These are phyloP conservation scores for Ascobolus immersus DNA, from an alignment of 495 filamentous ascomycete genomes.

Conservation along the genomic window DNA sequence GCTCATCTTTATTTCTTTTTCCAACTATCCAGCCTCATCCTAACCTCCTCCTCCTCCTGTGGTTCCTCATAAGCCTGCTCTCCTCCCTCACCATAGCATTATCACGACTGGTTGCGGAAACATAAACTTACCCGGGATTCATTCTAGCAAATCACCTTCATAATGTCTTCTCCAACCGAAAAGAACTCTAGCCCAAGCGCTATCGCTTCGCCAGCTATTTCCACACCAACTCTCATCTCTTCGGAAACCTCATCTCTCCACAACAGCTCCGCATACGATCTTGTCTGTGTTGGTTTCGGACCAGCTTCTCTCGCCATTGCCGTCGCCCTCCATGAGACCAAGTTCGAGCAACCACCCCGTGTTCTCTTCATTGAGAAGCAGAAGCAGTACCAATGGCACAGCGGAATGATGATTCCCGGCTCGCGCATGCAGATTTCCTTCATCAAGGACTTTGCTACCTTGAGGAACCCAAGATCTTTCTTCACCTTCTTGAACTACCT, in stretches of 20 bases:
- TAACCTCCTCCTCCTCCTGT: too few relatives aligned
- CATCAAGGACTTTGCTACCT: constrained; percentile 80
- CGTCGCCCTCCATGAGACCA: constrained; percentile 55
- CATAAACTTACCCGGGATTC: too few relatives aligned
- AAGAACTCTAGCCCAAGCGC: too few relatives aligned
- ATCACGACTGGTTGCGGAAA: too few relatives aligned
- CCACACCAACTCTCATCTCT: too few relatives aligned
- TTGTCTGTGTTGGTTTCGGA: constrained; percentile 81
- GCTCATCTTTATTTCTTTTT: too few relatives aligned
- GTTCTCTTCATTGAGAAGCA: constrained; percentile 74
- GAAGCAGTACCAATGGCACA: constrained; percentile 64
- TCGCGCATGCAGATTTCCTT: constrained; percentile 96
- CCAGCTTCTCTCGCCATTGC: constrained; percentile 84
- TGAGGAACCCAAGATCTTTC: constrained; percentile 62
- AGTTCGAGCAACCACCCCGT: constrained; percentile 19
- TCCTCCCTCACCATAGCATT: too few relatives aligned
- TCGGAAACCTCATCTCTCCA: constrained; percentile 9
- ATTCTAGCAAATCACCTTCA: too few relatives aligned
- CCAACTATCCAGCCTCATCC: too few relatives aligned
- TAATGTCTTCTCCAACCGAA: too few relatives aligned
- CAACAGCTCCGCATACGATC: constrained; percentile 39
- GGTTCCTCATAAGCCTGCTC: too few relatives aligned
- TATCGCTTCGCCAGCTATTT: too few relatives aligned
- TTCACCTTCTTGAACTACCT: constrained; percentile 96
- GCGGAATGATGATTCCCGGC: constrained; percentile 79